Evolutionary conservation across 495 filamentous ascomycete genomes (phyloP), one percentile per base, ranked within the genome.

Genomic region (Cairneyella variabilis): DNA sequence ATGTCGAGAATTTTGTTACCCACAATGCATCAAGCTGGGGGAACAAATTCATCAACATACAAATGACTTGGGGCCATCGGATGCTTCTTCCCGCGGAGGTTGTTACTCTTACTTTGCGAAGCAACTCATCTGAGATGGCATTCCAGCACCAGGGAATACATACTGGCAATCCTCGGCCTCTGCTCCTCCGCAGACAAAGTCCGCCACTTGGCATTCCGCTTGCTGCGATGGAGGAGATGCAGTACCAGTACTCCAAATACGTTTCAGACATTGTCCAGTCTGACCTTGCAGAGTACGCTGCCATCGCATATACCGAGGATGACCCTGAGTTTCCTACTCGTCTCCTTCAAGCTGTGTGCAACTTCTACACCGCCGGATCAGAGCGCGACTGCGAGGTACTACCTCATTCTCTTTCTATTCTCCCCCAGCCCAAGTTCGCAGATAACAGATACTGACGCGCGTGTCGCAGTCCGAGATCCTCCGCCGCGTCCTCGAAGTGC

Each of bases 181-280:
- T 16, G 14, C 26, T 60, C 1, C 36, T 53, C 21, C 32, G 52
- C 26, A 58, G 58, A 27, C 18, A 50, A 10, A 60, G 57, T 18
- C 57, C 58, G 18, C 61, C 61, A 0, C 38, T 64, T 0, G 58
- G 57, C 38, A 61, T 64, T 18, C 51, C 50, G 7, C 28, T 58
- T 12, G 54, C 47, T 14, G 47, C 40, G 12, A 52, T 64, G 47
- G 57, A 55, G n/a, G 61, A 56, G 11, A 57, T 64, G 54, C 50
- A 56, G 32, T 41, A 60, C 1, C 22, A 25, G 30, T 64, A 60
- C 32, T 22, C 46, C 6, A 20, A 11, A 8, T 60, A 60, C 27
- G 54, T 64, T 18, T 46, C 45, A 17, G 51, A 56, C 11, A 58
- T 64, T 30, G 57, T 64, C 10, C 40, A 50, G 17, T 53, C 20